Percentiles rank a stretch among this genome's conserved stretches.
Conservation (phyloP, 192 early-diverging fungal species). For the Pilaira anomala region DNA sequence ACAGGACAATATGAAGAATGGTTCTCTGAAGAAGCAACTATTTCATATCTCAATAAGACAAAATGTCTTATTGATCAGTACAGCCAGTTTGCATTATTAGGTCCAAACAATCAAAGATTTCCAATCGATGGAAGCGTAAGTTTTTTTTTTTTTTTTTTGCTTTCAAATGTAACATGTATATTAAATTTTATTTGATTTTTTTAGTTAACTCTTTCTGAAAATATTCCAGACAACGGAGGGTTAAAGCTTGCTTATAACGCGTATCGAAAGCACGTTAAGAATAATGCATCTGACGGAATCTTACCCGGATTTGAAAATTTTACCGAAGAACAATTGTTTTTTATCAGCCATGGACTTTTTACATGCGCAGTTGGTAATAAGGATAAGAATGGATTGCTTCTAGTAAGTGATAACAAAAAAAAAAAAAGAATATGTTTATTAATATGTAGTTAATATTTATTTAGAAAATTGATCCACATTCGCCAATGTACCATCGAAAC, state of each 20-base stretch:
- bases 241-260: constrained; percentile 40
- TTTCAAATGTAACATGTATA: not conserved
- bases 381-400: constrained; percentile 23
- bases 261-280: constrained; percentile 39
- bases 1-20: constrained; percentile 43
- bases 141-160: too few relatives aligned
- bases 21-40: constrained; percentile 36
- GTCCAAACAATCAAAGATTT: constrained; percentile 32
- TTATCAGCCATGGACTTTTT: constrained; percentile 55
- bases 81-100: constrained; percentile 42
- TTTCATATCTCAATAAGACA: constrained; percentile 46
- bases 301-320: constrained; percentile 46
- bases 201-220: constrained; percentile 54
- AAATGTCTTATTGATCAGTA: constrained; percentile 73
- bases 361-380: constrained; percentile 50
- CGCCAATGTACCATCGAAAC: constrained; percentile 61
- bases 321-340: constrained; percentile 58
- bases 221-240: constrained; percentile 69
- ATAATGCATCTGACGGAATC: constrained; percentile 23
- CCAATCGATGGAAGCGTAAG: constrained; percentile 51
- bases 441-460: not conserved
- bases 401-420: not conserved
- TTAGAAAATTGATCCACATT: constrained; percentile 57
- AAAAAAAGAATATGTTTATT: not conserved
- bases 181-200: not conserved